Evolutionary conservation across 352 stramenopile species (phyloP), one percentile per base, ranked within the genome.

Genomic region (Blastocystis sp.): DNA sequence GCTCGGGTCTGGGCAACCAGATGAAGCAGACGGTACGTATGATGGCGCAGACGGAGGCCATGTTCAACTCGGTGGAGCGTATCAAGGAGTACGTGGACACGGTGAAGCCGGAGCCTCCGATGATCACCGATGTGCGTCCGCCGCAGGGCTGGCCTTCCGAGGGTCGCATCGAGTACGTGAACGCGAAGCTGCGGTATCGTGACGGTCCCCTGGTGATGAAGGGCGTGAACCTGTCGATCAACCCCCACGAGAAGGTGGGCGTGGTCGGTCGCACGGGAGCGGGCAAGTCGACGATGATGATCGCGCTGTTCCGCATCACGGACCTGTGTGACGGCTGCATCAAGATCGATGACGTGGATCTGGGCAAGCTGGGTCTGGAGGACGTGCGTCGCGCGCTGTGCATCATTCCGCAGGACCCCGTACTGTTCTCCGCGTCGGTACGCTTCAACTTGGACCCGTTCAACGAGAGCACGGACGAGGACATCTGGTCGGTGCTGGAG

Each of bases 301-400:
- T 93, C 69, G 92, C 93, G 36, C 88, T 98, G n/a, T 96, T 97
- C 88, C 92, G 95, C 27, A 89, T 97, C 48, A 92, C 95, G 40
- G 93, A 97, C 84, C 87, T 97, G 36, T 92, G 92, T 75, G 89
- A 88, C 21, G 95, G 95, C n/a, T 88, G 87, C 11, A 94, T 98
- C 63, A 49, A 92, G 24, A 91, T 98, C 67, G 94, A 56, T 93
- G 91, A 51, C 11, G 44, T 86, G 0, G 84, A 88, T 65, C 46
- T 77, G 57, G 16, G 54, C 8, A 86, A 89, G 14, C 63, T 95
- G 14, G 88, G 89, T 34, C 64, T 94, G 27, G 86, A 84, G 0
- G 87, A 91, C n/a, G 57, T 95, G 34, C 91, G 92, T 6, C 89
- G 88, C 18, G 88, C 89, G 0, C 90, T 95, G 69, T 89, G 91